Base-by-base conservation (phyloP, 331 rosid genomes). In the Quercus tomentella region DNA sequence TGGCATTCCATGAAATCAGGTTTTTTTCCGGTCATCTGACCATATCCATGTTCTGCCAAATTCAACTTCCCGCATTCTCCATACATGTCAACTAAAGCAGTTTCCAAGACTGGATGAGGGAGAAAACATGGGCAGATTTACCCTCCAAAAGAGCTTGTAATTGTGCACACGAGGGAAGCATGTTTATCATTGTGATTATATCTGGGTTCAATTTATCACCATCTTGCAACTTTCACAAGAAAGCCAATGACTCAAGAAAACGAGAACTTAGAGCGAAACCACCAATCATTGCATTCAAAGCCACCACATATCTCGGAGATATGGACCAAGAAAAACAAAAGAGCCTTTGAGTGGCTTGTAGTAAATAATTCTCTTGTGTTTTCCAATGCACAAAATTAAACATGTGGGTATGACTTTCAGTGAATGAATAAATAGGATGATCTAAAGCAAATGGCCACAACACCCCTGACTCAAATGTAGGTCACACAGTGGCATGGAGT, bases 401-500 rank as follows among this genome's bases (percentile, higher is more conserved):
- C 70, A 30, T 74, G 76, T 74, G 52, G 63, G 76, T 77, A 17
- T 78, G 69, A 87, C 79, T 78, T 21, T 66, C 10, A 37, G 31
- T 77, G 65, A 77, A 68, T 52, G 52, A 80, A 55, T 37, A 56
- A 60, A 85, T 84, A 96, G 99, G 98, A 96, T 84, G 99, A 96
- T 72, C 92, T 96, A 66, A 94, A 89, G 89, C 80, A 45, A 87
- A 90, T 84, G 94, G 97, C 23, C 80, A 57, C 78, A 85, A 82
- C 78, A 86, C 94, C 72, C 71, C 22, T 56, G 97, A 88, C 57
- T 55, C 91, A 56, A 88, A 72, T 70, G 98, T 92, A 82, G 96
- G 96, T 70, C 97, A 86, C 78, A 88, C 96, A 67, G 91, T 94
- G 20, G 95, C 97, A 71, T 89, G 98, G 98, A 91, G 93, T 30